Percentiles rank a stretch among this genome's conserved stretches.
Conservation (phyloP, 148 eudicot species). For the Drosera capensis region DNA sequence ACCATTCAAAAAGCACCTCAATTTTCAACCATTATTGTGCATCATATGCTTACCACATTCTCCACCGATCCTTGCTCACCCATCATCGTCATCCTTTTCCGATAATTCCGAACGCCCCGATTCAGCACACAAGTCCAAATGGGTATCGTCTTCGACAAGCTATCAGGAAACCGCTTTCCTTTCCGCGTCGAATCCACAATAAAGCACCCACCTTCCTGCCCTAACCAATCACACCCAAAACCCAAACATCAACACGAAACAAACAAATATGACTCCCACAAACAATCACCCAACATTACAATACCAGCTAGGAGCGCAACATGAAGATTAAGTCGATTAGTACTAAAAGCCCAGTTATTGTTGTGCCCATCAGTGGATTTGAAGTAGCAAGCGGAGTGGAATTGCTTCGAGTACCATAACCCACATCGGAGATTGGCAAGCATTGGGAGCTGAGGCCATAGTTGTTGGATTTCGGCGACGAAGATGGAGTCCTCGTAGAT, state of each 20-base stretch:
- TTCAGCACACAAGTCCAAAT: conserved; percentile 92
- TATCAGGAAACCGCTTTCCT: conserved; percentile 98
- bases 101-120: conserved; percentile 43
- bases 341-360: conserved; percentile 78
- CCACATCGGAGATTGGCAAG: conserved; percentile 90
- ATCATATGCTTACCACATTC: conserved; percentile 29
- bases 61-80: conserved; percentile 5
- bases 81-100: conserved; percentile 18
- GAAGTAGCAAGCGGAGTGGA: conserved; percentile 63
- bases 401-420: conserved; percentile 50
- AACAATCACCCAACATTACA: no score
- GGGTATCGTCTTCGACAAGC: conserved; percentile 96
- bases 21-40: not conserved
- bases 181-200: conserved; percentile 90
- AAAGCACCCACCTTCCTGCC: conserved; percentile 85
- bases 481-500: conserved; percentile 84
- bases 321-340: conserved; percentile 84
- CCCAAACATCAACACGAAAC: not conserved
- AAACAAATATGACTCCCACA: no score
- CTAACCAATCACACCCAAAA: conserved; percentile 25
- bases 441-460: conserved; percentile 81
- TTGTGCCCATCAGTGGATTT: conserved; percentile 90
- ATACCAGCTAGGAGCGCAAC: conserved; percentile 77
- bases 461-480: conserved; percentile 61
- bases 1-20: not conserved